These are phyloP conservation scores for Macrocybe gigantea DNA, from an alignment of 768 basidiomycete genomes.

Conservation along the genomic window DNA sequence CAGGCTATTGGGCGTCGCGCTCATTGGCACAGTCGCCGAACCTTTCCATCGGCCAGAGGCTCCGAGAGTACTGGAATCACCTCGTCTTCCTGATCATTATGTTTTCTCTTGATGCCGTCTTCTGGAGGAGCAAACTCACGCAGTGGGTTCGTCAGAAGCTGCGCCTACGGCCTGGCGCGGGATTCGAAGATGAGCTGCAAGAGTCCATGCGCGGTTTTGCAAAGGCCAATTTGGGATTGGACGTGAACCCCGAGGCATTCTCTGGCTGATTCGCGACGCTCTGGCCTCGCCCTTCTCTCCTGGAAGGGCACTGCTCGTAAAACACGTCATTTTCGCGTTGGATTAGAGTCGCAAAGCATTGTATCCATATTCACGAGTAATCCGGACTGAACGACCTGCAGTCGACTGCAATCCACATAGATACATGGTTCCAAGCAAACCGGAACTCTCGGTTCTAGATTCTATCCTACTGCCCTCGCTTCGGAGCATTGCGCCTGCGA, in stretches of 20 bases:
- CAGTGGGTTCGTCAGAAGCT: constrained; percentile 40
- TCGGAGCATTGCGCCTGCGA: no score
- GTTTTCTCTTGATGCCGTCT: constrained; percentile 64
- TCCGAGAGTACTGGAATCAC: constrained; percentile 52
- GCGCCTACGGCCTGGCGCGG: constrained; percentile 34
- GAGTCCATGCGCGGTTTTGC: constrained; percentile 67
- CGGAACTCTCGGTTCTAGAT: no score
- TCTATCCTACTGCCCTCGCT: no score
- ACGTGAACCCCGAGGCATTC: constrained; percentile 56
- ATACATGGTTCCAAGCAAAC: no score
- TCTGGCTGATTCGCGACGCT: constrained; percentile 23
- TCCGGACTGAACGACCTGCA: no score
- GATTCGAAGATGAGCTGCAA: constrained; percentile 84
- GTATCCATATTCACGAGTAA: no score
- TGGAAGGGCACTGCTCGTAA: no score
- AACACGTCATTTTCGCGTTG: no score
- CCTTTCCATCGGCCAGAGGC: constrained; percentile 33
- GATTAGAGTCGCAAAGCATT: no score
- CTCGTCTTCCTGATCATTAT: constrained; percentile 61
- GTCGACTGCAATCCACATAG: no score
- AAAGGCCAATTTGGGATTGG: constrained; percentile 74
- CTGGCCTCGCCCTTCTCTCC: no score
- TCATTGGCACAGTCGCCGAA: constrained; percentile 46
- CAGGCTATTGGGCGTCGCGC: constrained; percentile 74
- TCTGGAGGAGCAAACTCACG: constrained; percentile 54